Evolutionary conservation across 257 asterid genomes (phyloP), one percentile per base, ranked within the genome.

Genomic region (Solanum paucissectum): DNA sequence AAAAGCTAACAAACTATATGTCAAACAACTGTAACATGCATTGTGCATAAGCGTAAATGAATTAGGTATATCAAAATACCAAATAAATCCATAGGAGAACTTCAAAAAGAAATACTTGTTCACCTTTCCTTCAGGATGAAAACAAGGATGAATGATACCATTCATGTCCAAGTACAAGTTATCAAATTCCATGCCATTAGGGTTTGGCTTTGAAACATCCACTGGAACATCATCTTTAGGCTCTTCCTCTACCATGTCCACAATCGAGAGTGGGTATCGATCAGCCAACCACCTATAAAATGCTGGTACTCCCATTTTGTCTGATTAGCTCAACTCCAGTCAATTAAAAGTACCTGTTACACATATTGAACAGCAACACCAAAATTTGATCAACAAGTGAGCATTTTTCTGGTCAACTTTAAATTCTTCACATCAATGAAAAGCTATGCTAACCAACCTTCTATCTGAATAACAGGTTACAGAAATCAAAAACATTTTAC

Each of bases 81-180:
- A 81, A 32, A 52, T 20, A 49, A 49, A 27, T 49, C 33, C 29
- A 82, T 82, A 27, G 18, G 68, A 81, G 23, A 79, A 77, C 40
- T 27, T 81, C 40, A 81, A 86, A 46, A 46, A 58, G 55, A 73
- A 86, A 73, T 16, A 73, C 40, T 18, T 23, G 37, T 71, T 86
- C 64, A 96, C 99, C 97, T 90, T 94, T 91, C 98, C 99, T 64
- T 96, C 98, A 3, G 99, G 99, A 75, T 96, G 98, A 91, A 96
- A 96, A 94, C 99, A 96, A 5, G 99, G 99, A 88, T 96, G 99
- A 90, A 96, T 96, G 55, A 96, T 95, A 37, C 98, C 98, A 89
- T 96, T 96, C 99, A 96, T 94, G 74, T 96, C 99, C 92, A 96
- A 90, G 90, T 96, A 96, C 88, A 96, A 87, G 87, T 96, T 95